phyloP scores from a whole-genome alignment of 192 early-diverging fungal species.

The Mortierella claussenii region DNA sequence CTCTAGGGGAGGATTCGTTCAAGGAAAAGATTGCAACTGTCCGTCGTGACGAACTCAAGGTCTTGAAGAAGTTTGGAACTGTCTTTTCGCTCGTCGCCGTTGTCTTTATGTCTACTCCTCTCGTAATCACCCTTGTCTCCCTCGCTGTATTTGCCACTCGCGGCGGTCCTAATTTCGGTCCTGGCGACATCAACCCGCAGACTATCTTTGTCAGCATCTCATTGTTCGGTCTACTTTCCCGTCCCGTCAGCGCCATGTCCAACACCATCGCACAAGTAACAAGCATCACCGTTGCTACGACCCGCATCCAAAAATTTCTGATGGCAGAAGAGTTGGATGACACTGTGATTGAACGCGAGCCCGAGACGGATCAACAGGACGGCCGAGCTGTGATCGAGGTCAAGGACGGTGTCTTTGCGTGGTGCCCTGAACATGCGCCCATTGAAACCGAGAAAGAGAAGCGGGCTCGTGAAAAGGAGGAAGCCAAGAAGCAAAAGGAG shows the following conservation, averaged over 20 bases:
- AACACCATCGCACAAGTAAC: slow-evolving; percentile 15
- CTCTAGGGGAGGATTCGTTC: slow-evolving; percentile 36
- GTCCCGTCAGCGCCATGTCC: slow-evolving; percentile 23
- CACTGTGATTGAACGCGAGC: slow-evolving; percentile 4
- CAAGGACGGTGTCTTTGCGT: slow-evolving; percentile 26
- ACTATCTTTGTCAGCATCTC: slow-evolving; percentile 32
- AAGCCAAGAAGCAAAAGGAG: slow-evolving; percentile 16
- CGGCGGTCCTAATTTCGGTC: slow-evolving; percentile 23
- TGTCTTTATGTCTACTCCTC: slow-evolving; percentile 33
- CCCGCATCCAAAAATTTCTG: slow-evolving; percentile 29
- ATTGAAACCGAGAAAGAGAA: slow-evolving; percentile 27
- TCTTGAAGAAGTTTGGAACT: slow-evolving; percentile 40
- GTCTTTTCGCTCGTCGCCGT: slow-evolving; percentile 45
- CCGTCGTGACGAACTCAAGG: slow-evolving; percentile 29
- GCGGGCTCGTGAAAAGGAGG: slow-evolving; percentile 21
- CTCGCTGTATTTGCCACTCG: slow-evolving; percentile 32
- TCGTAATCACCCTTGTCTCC: slow-evolving; percentile 30
- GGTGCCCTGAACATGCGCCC: slow-evolving; percentile 18
- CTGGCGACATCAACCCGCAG: slow-evolving; percentile 27
- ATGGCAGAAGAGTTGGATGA: slow-evolving; percentile 29
- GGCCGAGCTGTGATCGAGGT: slow-evolving; percentile 19
- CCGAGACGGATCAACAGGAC: neutral
- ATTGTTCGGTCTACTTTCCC: slow-evolving; percentile 23
- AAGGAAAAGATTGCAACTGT: slow-evolving; percentile 20
- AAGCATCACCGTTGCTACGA: slow-evolving; percentile 22